A percentile compares a stretch with the other conserved stretches of the same genome.
Evolutionary conservation across 2,329 filamentous ascomycete genomes (phyloP).

Genomic region (Penicillium aurantiogriseum): DNA sequence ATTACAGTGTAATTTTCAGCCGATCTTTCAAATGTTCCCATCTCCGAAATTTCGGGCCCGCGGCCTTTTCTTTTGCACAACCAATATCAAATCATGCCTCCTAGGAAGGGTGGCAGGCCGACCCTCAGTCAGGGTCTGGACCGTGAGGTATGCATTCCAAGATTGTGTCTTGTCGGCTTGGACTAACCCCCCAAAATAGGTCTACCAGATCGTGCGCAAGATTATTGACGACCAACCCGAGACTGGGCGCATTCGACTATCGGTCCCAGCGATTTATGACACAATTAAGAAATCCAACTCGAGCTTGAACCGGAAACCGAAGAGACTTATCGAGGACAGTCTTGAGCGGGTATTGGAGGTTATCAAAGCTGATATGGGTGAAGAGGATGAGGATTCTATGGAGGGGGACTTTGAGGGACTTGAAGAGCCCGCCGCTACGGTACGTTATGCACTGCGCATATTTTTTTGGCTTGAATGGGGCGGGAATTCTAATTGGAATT

Average conservation of each 20-base stretch:
- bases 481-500: neutral
- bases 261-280: slow-evolving; percentile 67
- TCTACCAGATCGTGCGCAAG: slow-evolving; percentile 78
- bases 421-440: slow-evolving; percentile 37
- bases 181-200: slow-evolving; percentile 36
- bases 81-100: slow-evolving; percentile 34
- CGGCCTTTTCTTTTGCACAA: slow-evolving; percentile 20
- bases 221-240: slow-evolving; percentile 66
- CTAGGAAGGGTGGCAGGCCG: slow-evolving; percentile 42
- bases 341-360: slow-evolving; percentile 79
- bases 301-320: slow-evolving; percentile 76
- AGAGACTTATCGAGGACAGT: slow-evolving; percentile 76
- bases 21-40: slow-evolving; percentile 14
- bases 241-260: slow-evolving; percentile 52
- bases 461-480: neutral
- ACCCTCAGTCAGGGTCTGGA: slow-evolving; percentile 60
- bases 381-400: slow-evolving; percentile 52
- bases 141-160: slow-evolving; percentile 53
- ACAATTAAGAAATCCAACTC: slow-evolving; percentile 84
- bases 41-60: slow-evolving; percentile 9
- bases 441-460: slow-evolving; percentile 29
- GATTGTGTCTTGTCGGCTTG: slow-evolving; percentile 11
- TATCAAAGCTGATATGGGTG: slow-evolving; percentile 63
- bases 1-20: slow-evolving; percentile 21
- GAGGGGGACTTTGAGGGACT: slow-evolving; percentile 53